Percentiles rank a stretch among this genome's conserved stretches.
These are phyloP conservation scores for Corniculantispora saksenae DNA, from an alignment of 2,329 filamentous ascomycete genomes.

Conservation along the genomic window DNA sequence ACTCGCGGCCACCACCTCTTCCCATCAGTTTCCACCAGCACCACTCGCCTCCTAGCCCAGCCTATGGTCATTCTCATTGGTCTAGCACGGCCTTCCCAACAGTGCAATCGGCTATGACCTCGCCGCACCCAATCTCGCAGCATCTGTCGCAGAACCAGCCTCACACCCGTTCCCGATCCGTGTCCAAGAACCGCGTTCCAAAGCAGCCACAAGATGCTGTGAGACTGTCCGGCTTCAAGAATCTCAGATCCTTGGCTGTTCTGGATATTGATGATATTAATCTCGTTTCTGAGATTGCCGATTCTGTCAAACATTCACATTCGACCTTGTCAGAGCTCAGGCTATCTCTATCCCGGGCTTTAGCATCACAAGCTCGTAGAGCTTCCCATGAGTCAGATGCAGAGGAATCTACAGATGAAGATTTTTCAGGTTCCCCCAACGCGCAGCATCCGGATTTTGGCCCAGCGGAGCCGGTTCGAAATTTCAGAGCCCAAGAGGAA, in stretches of 20 bases:
- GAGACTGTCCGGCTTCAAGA: conserved; percentile 59
- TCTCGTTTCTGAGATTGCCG: conserved; percentile 55
- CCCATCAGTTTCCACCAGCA: conserved; percentile 18
- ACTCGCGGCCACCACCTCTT: conserved; percentile 50
- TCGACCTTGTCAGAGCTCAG: conserved; percentile 55
- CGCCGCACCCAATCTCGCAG: conserved; percentile 14
- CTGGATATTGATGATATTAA: conserved; percentile 63
- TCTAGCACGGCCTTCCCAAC: conserved; percentile 25
- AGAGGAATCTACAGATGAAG: conserved; percentile 56
- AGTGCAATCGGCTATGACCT: conserved; percentile 24
- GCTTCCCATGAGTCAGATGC: conserved; percentile 40
- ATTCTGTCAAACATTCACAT: conserved; percentile 56
- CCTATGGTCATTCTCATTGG: conserved; percentile 28
- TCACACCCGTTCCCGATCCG: conserved; percentile 33
- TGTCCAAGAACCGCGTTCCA: conserved; percentile 37
- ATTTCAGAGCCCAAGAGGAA: conserved; percentile 53
- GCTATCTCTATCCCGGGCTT: conserved; percentile 57
- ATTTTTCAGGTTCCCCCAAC: conserved; percentile 49
- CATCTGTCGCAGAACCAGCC: conserved; percentile 14
- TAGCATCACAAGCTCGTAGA: conserved; percentile 46
- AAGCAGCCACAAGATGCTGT: conserved; percentile 47
- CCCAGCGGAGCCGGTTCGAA: conserved; percentile 44
- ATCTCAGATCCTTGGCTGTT: conserved; percentile 53
- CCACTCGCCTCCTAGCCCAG: conserved; percentile 5
- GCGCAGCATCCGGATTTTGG: conserved; percentile 36